phyloP scores from a whole-genome alignment of 768 basidiomycete genomes.

The Trametes maxima region DNA sequence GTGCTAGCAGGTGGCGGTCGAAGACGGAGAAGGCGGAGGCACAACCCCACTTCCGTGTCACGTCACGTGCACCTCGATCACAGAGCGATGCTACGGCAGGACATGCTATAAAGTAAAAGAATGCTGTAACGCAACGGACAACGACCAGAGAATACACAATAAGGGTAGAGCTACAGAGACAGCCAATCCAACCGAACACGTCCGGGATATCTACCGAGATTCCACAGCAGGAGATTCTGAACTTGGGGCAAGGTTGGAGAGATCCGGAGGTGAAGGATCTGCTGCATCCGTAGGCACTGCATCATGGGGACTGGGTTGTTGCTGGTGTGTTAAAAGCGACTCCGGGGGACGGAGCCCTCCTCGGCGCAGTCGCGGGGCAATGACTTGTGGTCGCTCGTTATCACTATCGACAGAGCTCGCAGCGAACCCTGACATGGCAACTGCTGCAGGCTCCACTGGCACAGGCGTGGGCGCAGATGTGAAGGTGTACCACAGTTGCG shows the following conservation, averaged over 20 bases:
- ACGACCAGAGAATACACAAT: neutral
- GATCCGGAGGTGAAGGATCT: neutral
- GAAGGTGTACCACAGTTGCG: slow-evolving; percentile 29
- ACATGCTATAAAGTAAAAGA: too few species aligned
- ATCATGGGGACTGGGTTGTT: neutral
- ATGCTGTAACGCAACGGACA: too few species aligned
- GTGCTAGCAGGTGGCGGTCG: too few species aligned
- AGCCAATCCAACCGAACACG: neutral
- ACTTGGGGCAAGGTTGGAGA: neutral
- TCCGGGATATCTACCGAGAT: neutral
- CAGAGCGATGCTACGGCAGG: too few species aligned
- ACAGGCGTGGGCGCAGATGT: slow-evolving; percentile 14
- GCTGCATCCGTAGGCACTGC: neutral
- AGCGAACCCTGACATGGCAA: neutral
- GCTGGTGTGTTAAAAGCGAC: slow-evolving; percentile 46
- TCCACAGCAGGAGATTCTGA: neutral
- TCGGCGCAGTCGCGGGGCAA: slow-evolving; percentile 58
- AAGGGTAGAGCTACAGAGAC: neutral
- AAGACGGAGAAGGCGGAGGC: too few species aligned
- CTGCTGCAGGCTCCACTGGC: neutral
- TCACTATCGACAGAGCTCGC: slow-evolving; percentile 10
- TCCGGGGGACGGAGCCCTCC: slow-evolving; percentile 71
- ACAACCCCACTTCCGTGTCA: too few species aligned
- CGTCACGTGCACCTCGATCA: too few species aligned
- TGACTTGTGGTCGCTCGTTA: slow-evolving; percentile 19